Percentiles rank a stretch among this genome's conserved stretches.
These are phyloP conservation scores for Paracoccidioides lutzii DNA, from an alignment of 2,329 filamentous ascomycete genomes.

Conservation along the genomic window DNA sequence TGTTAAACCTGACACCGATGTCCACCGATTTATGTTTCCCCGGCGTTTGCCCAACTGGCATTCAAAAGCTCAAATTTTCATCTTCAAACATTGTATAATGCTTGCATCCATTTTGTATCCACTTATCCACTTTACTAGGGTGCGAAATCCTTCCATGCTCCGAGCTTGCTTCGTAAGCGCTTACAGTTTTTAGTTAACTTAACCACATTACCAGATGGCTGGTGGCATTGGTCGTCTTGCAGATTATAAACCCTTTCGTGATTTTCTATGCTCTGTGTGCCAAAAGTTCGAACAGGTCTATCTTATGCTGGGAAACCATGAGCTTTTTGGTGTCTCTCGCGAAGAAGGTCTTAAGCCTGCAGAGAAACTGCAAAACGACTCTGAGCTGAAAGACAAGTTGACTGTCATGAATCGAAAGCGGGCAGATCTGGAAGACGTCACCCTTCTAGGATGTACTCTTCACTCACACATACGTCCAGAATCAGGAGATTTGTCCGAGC, in stretches of 20 bases:
- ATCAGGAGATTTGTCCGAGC: constrained; percentile 26
- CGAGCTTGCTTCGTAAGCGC: too few relatives aligned
- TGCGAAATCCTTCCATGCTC: too few relatives aligned
- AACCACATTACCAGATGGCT: too few relatives aligned
- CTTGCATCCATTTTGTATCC: too few relatives aligned
- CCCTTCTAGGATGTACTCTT: constrained; percentile 43
- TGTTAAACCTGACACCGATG: too few relatives aligned
- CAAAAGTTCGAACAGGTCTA: constrained; percentile 17
- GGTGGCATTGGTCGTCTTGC: constrained; percentile 24
- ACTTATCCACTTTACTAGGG: too few relatives aligned
- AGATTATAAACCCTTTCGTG: constrained; percentile 13
- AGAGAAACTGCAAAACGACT: constrained; percentile 12
- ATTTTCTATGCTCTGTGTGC: constrained; percentile 17
- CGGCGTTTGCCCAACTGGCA: too few relatives aligned
- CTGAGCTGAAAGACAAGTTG: constrained; percentile 9
- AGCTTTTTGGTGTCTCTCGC: constrained; percentile 23
- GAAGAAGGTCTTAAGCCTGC: constrained; percentile 13
- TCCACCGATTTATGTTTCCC: too few relatives aligned
- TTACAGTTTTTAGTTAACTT: too few relatives aligned
- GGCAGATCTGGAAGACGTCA: constrained; percentile 21
- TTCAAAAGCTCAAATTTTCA: too few relatives aligned
- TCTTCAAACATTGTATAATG: too few relatives aligned
- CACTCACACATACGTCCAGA: constrained; percentile 38
- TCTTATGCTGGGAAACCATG: constrained; percentile 26
- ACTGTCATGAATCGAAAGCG: constrained; percentile 14